Percentiles rank a stretch among this genome's conserved stretches.
phyloP scores from a whole-genome alignment of 2,329 filamentous ascomycete genomes.

The Colletotrichum musicola region DNA sequence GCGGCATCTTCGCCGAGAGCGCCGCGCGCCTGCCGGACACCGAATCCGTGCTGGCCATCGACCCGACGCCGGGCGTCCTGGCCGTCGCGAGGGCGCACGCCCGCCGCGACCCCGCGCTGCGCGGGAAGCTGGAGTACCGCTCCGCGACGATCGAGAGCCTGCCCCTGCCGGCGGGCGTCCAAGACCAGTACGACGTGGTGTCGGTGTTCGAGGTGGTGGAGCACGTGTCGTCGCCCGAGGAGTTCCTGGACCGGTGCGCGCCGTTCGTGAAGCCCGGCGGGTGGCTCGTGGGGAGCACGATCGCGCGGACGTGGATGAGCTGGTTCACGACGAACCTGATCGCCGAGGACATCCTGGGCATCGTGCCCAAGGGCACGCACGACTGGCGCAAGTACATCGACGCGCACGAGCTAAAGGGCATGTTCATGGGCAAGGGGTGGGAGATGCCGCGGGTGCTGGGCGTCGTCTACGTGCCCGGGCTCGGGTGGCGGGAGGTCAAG shows the following conservation, averaged over 20 bases:
- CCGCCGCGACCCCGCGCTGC: slow-evolving; percentile 77
- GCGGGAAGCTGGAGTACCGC: slow-evolving; percentile 75
- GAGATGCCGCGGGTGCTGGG: slow-evolving; percentile 75
- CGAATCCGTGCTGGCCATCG: slow-evolving; percentile 77
- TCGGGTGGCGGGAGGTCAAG: slow-evolving; percentile 88
- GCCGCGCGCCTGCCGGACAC: slow-evolving; percentile 78
- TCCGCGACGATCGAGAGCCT: slow-evolving; percentile 84
- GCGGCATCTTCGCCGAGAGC: slow-evolving; percentile 94
- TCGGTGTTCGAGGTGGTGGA: slow-evolving; percentile 95
- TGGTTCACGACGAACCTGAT: slow-evolving; percentile 94
- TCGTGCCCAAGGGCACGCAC: slow-evolving; percentile 93
- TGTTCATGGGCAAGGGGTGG: slow-evolving; percentile 71
- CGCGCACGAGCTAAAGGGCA: slow-evolving; percentile 77
- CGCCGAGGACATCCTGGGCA: slow-evolving; percentile 87
- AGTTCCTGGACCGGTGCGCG: slow-evolving; percentile 79
- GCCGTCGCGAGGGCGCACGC: slow-evolving; percentile 82
- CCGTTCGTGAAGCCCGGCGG: slow-evolving; percentile 89
- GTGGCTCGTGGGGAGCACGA: slow-evolving; percentile 93
- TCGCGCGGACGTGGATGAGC: slow-evolving; percentile 87
- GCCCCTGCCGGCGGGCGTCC: slow-evolving; percentile 51
- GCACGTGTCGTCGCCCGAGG: slow-evolving; percentile 82
- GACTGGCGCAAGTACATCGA: slow-evolving; percentile 98
- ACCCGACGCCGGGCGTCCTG: slow-evolving; percentile 81
- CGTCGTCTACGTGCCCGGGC: slow-evolving; percentile 88
- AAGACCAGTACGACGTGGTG: slow-evolving; percentile 76